Conservation (phyloP, 495 filamentous ascomycete species). For the Talaromyces liani region DNA sequence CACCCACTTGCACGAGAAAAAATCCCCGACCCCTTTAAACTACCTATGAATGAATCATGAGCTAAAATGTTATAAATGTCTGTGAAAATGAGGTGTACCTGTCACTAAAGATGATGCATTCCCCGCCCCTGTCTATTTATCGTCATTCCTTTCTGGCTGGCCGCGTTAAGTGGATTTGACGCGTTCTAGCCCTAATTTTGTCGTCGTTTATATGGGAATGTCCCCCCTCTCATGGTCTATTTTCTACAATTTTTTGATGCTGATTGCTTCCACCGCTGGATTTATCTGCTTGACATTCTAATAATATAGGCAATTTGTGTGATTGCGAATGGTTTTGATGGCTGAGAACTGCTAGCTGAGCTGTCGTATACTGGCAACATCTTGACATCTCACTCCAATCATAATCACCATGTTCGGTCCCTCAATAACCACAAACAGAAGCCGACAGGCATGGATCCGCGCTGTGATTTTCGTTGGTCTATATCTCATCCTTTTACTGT, state of each 20-base stretch:
- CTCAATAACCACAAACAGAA: neutral
- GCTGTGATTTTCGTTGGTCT: conserved; percentile 35
- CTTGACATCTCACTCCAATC: neutral
- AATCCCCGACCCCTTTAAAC: neutral
- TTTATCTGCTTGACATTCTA: neutral
- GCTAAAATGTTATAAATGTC: neutral
- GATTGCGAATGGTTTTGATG: neutral
- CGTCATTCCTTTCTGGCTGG: neutral
- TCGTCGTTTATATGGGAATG: neutral
- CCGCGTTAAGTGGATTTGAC: neutral
- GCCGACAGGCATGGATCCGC: conserved; percentile 23
- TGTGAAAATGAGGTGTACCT: neutral
- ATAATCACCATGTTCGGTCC: conserved; percentile 4
- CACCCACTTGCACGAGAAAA: neutral
- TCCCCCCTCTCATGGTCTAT: neutral
- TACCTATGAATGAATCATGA: neutral
- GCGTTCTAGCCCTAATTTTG: neutral
- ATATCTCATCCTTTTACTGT: conserved; percentile 32
- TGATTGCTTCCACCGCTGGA: neutral
- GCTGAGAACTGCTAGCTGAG: neutral
- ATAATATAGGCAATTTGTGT: neutral
- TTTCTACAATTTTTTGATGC: neutral
- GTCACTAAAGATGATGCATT: neutral
- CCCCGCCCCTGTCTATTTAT: conserved; percentile 1
- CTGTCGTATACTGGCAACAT: neutral